Evolutionary conservation across 75 land plant species (phyloP).

Genomic region (Pinus tabuliformis): DNA sequence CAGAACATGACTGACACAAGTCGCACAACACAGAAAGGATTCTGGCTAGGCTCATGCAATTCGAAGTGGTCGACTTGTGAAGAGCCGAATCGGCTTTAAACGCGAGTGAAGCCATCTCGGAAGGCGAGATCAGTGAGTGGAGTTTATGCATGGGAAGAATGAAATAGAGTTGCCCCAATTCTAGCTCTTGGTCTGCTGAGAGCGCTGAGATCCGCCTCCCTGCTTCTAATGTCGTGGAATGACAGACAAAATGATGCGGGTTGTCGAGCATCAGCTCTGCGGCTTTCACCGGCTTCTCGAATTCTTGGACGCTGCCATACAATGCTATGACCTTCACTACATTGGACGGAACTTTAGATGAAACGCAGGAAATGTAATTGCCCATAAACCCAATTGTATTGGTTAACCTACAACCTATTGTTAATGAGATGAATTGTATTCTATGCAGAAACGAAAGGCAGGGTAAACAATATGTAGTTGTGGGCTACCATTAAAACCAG

Average conservation of each 20-base stretch:
- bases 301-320: conserved; percentile 11
- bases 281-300: not conserved
- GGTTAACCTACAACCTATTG: no score
- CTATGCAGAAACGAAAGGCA: no score
- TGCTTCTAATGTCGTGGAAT: not conserved
- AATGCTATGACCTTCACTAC: not conserved
- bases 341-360: not conserved
- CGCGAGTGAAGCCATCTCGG: not conserved
- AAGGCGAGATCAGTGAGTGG: not conserved
- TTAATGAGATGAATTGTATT: no score
- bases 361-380: not conserved
- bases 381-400: not conserved
- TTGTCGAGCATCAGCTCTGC: conserved; percentile 12
- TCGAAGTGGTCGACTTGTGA: no score
- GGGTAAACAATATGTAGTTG: no score
- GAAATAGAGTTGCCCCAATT: conserved; percentile 4
- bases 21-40: no score
- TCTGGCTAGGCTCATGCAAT: no score
- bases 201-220: not conserved
- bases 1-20: no score
- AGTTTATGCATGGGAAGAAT: conserved; percentile 8
- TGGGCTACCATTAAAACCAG: no score
- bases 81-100: no score
- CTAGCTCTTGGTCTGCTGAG: conserved; percentile 7
- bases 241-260: conserved; percentile 13